phyloP scores from a whole-genome alignment of 2,329 filamentous ascomycete genomes.

The Trichoderma cornu-damae region DNA sequence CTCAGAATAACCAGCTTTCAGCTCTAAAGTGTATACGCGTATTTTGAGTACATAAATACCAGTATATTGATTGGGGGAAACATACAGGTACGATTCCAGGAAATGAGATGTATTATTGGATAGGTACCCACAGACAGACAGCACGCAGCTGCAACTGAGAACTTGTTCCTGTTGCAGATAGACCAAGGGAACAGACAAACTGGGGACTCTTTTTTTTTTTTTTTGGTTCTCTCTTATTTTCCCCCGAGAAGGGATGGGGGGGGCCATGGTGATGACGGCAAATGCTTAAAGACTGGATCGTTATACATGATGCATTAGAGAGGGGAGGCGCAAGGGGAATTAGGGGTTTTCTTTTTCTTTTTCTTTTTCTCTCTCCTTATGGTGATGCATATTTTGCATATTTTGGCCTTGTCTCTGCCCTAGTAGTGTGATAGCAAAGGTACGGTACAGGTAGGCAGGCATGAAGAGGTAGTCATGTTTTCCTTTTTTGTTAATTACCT shows the following conservation, averaged over 20 bases:
- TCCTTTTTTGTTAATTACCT: neutral
- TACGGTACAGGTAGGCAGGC: too few relatives aligned
- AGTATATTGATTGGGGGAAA: neutral
- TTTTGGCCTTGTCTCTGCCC: too few relatives aligned
- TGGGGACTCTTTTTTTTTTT: too few relatives aligned
- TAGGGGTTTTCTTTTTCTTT: neutral
- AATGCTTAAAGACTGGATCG: slow-evolving; percentile 16
- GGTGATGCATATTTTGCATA: neutral
- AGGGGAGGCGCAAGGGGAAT: slow-evolving; percentile 17
- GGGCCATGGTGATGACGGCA: slow-evolving; percentile 25
- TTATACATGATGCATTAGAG: slow-evolving; percentile 15
- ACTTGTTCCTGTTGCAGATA: too few relatives aligned
- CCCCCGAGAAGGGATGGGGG: slow-evolving; percentile 19
- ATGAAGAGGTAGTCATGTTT: neutral
- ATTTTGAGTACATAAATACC: neutral
- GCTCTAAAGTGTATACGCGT: neutral
- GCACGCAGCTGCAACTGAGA: neutral
- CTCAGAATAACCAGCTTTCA: neutral
- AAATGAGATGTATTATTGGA: neutral
- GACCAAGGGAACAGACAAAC: too few relatives aligned
- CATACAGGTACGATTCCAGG: neutral
- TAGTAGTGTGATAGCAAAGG: too few relatives aligned
- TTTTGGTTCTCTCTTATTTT: neutral
- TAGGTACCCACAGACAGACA: neutral
- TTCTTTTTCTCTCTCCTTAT: neutral